These are phyloP conservation scores for Dactylella cylindrospora DNA, from an alignment of 2,329 filamentous ascomycete species.

Conservation along the genomic window DNA sequence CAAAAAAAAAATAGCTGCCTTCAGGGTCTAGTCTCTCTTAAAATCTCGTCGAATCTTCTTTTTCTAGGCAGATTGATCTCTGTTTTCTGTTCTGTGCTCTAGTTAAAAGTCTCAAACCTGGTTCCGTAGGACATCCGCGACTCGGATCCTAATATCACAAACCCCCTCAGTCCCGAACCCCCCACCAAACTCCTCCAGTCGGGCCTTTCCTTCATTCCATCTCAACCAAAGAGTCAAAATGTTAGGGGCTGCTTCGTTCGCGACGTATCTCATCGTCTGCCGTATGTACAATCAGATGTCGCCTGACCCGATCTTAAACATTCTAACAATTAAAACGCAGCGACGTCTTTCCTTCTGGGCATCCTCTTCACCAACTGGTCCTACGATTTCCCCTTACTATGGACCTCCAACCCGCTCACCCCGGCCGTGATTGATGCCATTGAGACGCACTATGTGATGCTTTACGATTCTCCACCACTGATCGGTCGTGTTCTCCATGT, in stretches of 20 bases:
- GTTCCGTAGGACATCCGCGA: no score
- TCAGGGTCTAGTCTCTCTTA: no score
- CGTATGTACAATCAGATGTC: slow-evolving; percentile 63
- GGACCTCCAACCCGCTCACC: slow-evolving; percentile 67
- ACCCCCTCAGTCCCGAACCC: no score
- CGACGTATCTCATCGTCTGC: slow-evolving; percentile 94
- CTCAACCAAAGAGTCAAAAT: slow-evolving; percentile 12
- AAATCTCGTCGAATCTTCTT: no score
- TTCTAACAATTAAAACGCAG: slow-evolving; percentile 53
- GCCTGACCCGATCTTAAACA: slow-evolving; percentile 8
- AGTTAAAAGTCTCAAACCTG: no score
- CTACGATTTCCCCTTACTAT: slow-evolving; percentile 90
- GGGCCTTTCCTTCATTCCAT: background rate
- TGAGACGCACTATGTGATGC: slow-evolving; percentile 84
- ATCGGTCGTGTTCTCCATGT: slow-evolving; percentile 94
- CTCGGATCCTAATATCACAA: no score
- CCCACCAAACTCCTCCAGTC: no score
- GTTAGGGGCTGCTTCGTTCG: slow-evolving; percentile 70
- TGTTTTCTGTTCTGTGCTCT: no score
- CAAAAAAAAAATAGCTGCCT: no score
- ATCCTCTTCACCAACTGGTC: slow-evolving; percentile 96
- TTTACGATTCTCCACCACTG: slow-evolving; percentile 86
- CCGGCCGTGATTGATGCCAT: slow-evolving; percentile 76
- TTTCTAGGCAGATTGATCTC: no score
- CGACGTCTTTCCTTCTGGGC: slow-evolving; percentile 95